Conservation (phyloP, 768 basidiomycete genomes). For the Chlorophyllum brunneum region DNA sequence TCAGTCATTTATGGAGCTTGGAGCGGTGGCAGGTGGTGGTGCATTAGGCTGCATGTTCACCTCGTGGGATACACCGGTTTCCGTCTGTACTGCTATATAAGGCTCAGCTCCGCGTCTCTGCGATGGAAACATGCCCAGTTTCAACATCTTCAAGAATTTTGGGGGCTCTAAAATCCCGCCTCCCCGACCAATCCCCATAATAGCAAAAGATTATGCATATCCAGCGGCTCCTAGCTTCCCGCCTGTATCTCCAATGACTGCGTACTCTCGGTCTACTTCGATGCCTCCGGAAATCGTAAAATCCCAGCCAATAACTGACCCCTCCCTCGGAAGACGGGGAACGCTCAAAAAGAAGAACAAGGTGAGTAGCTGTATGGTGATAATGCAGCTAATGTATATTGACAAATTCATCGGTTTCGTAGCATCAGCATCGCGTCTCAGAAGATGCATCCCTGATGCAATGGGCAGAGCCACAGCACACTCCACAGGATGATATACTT, state of each 20-base stretch:
- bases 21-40: slow-evolving; percentile 5
- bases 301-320: slow-evolving; percentile 10
- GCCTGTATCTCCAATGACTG: not conserved
- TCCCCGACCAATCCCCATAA: not conserved
- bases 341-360: slow-evolving; percentile 11
- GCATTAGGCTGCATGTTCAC: slow-evolving; percentile 15
- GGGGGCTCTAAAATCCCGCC: slow-evolving; percentile 3
- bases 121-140: slow-evolving; percentile 22
- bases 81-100: not conserved
- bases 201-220: slow-evolving; percentile 11
- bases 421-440: slow-evolving; percentile 3
- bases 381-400: not conserved
- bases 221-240: not conserved
- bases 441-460: not conserved
- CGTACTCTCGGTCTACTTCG: slow-evolving; percentile 2
- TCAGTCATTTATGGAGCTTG: slow-evolving; percentile 7
- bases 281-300: slow-evolving; percentile 11
- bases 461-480: slow-evolving; percentile 2
- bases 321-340: slow-evolving; percentile 3
- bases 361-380: not conserved
- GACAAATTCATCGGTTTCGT: not conserved
- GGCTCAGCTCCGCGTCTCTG: not conserved
- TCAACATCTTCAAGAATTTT: slow-evolving; percentile 25
- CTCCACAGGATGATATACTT: slow-evolving; percentile 5
- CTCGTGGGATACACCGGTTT: slow-evolving; percentile 10